These are phyloP conservation scores for Vitis amurensis DNA, from an alignment of 164 flowering plant species.

Conservation along the genomic window DNA sequence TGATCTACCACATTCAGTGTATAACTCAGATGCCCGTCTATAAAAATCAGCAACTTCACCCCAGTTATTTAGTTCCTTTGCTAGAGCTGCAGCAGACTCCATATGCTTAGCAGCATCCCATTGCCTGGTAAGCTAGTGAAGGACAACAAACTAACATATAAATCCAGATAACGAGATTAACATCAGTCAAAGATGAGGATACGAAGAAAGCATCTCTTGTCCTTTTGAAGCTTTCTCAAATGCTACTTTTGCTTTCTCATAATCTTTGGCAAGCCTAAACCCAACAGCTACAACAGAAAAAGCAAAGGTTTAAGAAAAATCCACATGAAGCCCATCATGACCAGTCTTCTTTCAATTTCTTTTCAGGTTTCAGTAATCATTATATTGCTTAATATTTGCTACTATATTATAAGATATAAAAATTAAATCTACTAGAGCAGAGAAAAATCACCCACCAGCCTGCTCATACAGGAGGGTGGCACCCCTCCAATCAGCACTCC, in stretches of 20 bases:
- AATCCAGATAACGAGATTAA: conserved; percentile 4
- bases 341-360: neutral
- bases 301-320: conserved; percentile 1
- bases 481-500: conserved; percentile 95
- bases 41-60: conserved; percentile 82
- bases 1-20: conserved; percentile 75
- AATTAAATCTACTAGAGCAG: neutral
- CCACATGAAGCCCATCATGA: neutral
- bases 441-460: conserved; percentile 57
- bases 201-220: conserved; percentile 96
- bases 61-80: conserved; percentile 79
- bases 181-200: conserved; percentile 37
- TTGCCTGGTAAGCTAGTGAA: conserved; percentile 61
- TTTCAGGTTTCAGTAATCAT: neutral
- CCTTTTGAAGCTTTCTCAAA: conserved; percentile 93
- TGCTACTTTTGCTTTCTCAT: conserved; percentile 81
- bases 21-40: conserved; percentile 79
- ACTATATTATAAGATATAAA: neutral
- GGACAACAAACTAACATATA: conserved; percentile 23
- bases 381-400: neutral
- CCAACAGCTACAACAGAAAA: conserved; percentile 51
- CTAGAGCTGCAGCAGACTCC: conserved; percentile 87
- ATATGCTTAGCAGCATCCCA: conserved; percentile 99
- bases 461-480: conserved; percentile 83
- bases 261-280: conserved; percentile 55